phyloP scores from a whole-genome alignment of 2,329 filamentous ascomycete genomes.

The Leptographium flavum region DNA sequence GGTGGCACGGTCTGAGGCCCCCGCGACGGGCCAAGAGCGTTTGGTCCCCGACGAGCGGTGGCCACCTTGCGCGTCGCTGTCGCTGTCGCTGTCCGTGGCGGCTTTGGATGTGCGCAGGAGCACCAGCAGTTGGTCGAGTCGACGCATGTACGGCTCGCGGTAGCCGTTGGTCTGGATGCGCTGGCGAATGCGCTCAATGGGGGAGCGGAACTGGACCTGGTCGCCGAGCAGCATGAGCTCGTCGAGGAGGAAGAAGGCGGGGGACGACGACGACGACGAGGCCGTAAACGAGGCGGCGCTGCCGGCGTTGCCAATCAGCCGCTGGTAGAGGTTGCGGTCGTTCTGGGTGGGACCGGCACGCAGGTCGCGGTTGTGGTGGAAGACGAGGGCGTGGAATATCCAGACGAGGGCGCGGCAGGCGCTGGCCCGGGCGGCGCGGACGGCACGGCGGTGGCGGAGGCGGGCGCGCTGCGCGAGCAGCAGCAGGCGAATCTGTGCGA shows the following conservation, averaged over 20 bases:
- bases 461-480: slow-evolving; percentile 11
- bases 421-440: slow-evolving; percentile 22
- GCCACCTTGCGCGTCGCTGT: too few species aligned
- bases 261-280: slow-evolving; percentile 16
- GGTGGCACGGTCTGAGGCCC: background rate
- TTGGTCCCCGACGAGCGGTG: too few species aligned
- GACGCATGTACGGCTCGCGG: slow-evolving; percentile 8
- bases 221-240: slow-evolving; percentile 29
- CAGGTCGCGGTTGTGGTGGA: slow-evolving; percentile 23
- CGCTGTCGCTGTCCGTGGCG: background rate
- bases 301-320: slow-evolving; percentile 30
- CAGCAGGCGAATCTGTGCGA: slow-evolving; percentile 28
- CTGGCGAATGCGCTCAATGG: slow-evolving; percentile 18
- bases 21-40: background rate
- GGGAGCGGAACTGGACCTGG: slow-evolving; percentile 27
- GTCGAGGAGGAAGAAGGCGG: slow-evolving; percentile 26
- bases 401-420: slow-evolving; percentile 33
- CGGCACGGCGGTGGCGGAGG: background rate
- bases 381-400: slow-evolving; percentile 30
- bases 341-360: slow-evolving; percentile 16
- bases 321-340: slow-evolving; percentile 32
- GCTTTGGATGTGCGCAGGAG: slow-evolving; percentile 8
- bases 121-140: slow-evolving; percentile 6
- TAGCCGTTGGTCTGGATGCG: slow-evolving; percentile 11
- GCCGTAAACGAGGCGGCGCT: slow-evolving; percentile 8